These are phyloP conservation scores for Pelargonium cotyledonis DNA, from an alignment of 441 rosid species.

Conservation along the genomic window DNA sequence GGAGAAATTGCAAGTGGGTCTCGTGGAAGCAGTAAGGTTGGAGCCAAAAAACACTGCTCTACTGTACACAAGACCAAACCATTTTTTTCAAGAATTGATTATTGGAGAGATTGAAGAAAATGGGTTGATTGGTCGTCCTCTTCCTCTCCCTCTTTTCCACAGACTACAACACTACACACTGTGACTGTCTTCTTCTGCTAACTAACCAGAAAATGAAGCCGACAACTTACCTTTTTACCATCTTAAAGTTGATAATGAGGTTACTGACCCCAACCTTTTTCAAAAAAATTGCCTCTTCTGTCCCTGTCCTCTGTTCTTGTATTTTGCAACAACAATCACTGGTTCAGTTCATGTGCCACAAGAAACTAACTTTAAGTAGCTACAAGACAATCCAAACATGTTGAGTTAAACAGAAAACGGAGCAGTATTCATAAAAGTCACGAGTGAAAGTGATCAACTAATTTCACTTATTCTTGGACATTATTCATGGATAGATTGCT, in stretches of 20 bases:
- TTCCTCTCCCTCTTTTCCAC: not conserved
- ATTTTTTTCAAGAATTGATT: not conserved
- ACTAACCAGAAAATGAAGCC: not conserved
- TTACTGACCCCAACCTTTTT: not conserved
- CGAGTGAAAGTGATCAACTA: too few relatives aligned
- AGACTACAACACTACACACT: too few relatives aligned
- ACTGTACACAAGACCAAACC: not conserved
- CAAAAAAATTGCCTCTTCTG: not conserved
- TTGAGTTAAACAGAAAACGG: not conserved
- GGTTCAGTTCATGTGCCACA: not conserved
- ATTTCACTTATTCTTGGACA: too few relatives aligned
- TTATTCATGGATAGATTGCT: too few relatives aligned
- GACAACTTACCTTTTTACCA: not conserved
- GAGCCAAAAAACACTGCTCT: not conserved
- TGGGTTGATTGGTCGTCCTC: conserved; percentile 1
- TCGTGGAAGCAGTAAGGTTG: not conserved
- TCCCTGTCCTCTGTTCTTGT: not conserved
- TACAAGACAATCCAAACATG: not conserved
- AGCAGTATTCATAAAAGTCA: too few relatives aligned
- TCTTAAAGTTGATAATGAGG: not conserved
- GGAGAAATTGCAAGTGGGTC: not conserved
- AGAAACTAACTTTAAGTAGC: not conserved
- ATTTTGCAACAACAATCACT: not conserved
- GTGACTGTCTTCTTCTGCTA: not conserved
- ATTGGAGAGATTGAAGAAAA: not conserved